Conservation (phyloP, 768 basidiomycete genomes). For the Mycena maculata region DNA sequence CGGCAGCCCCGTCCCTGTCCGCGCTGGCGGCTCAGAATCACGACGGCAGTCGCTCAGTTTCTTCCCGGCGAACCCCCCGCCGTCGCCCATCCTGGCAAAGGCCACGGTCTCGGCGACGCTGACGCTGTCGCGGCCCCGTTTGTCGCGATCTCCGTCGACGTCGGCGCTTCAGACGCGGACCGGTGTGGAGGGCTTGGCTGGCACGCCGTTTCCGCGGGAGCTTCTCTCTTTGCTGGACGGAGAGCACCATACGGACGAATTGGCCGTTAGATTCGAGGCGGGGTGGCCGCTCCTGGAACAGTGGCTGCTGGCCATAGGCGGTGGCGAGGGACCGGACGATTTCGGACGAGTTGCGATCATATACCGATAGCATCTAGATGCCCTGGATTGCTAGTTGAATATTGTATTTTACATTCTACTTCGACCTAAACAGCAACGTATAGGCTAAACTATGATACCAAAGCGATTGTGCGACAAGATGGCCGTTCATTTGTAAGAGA, state of each 20-base stretch:
- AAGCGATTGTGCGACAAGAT: neutral
- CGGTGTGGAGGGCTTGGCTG: slow-evolving; percentile 23
- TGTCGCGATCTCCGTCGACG: slow-evolving; percentile 69
- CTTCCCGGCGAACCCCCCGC: slow-evolving; percentile 48
- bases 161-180: slow-evolving; percentile 45
- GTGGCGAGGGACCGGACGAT: slow-evolving; percentile 70
- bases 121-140: slow-evolving; percentile 58
- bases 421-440: slow-evolving; percentile 1
- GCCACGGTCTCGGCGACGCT: slow-evolving; percentile 43
- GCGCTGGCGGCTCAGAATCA: slow-evolving; percentile 43
- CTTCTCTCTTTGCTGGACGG: slow-evolving; percentile 80
- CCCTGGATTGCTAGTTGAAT: neutral
- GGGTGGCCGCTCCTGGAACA: slow-evolving; percentile 86
- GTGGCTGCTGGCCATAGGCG: slow-evolving; percentile 74
- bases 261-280: slow-evolving; percentile 84
- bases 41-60: slow-evolving; percentile 55
- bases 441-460: too few relatives aligned
- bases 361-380: slow-evolving; percentile 60
- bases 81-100: slow-evolving; percentile 55
- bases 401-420: slow-evolving; percentile 28
- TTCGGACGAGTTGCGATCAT: slow-evolving; percentile 84
- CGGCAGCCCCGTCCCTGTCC: slow-evolving; percentile 21
- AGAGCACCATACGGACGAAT: slow-evolving; percentile 91
- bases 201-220: slow-evolving; percentile 63
- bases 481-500: slow-evolving; percentile 58